A percentile compares a stretch with the other conserved stretches of the same genome.
Evolutionary conservation across 768 basidiomycete genomes (phyloP).

Genomic region (Fibroporia radiculosa): DNA sequence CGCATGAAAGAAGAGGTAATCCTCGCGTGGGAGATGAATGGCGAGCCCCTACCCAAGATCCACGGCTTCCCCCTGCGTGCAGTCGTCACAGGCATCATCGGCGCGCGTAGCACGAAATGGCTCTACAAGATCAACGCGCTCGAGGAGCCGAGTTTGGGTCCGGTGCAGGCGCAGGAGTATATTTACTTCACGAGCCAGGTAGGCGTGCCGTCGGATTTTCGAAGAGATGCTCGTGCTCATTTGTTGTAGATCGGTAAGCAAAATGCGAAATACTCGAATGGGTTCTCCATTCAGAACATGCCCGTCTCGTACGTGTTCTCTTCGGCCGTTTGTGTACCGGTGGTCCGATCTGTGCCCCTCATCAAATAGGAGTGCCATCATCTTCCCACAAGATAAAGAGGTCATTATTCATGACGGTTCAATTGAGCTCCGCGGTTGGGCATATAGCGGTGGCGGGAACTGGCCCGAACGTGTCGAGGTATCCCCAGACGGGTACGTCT

Average conservation of each 20-base stretch:
- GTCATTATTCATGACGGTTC: slow-evolving; percentile 41
- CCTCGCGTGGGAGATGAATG: slow-evolving; percentile 49
- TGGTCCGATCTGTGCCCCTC: not conserved
- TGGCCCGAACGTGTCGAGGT: slow-evolving; percentile 53
- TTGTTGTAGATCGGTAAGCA: slow-evolving; percentile 41
- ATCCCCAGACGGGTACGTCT: slow-evolving; percentile 36
- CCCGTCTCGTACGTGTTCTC: slow-evolving; percentile 42
- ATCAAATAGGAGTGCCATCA: slow-evolving; percentile 46
- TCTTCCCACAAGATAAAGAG: slow-evolving; percentile 36
- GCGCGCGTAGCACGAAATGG: slow-evolving; percentile 49
- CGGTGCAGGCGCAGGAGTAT: slow-evolving; percentile 47
- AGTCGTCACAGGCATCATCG: slow-evolving; percentile 47
- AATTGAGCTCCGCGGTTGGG: slow-evolving; percentile 30
- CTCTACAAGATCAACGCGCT: slow-evolving; percentile 45
- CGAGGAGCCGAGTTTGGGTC: slow-evolving; percentile 39
- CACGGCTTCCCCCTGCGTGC: slow-evolving; percentile 45
- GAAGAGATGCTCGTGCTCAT: not conserved
- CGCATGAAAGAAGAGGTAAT: slow-evolving; percentile 41
- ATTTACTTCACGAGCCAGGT: slow-evolving; percentile 45
- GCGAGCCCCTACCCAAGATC: slow-evolving; percentile 39
- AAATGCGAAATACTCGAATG: slow-evolving; percentile 43
- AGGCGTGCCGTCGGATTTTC: not conserved
- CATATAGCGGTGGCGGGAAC: slow-evolving; percentile 32
- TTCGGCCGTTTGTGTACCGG: not conserved
- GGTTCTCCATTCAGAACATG: slow-evolving; percentile 52